Percentiles rank a stretch among this genome's conserved stretches.
Evolutionary conservation across 495 filamentous ascomycete species (phyloP).

Genomic region (Penicillium verhagenii): DNA sequence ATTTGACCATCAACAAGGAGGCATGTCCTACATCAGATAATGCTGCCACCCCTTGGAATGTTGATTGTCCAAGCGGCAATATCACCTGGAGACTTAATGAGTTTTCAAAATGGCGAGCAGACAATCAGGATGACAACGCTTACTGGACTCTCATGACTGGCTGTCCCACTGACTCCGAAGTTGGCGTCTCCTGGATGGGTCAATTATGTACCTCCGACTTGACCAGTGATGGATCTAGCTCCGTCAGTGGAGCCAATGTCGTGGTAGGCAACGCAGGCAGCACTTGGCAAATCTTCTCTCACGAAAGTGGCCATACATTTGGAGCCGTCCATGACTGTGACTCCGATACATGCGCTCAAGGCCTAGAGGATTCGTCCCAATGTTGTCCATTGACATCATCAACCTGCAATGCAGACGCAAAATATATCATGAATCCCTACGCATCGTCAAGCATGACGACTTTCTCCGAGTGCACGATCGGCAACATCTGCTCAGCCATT

Average conservation of each 20-base stretch:
- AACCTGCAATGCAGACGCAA: constrained; percentile 70
- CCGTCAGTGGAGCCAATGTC: constrained; percentile 83
- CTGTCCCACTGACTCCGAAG: constrained; percentile 81
- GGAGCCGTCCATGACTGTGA: constrained; percentile 95
- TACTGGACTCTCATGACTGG: constrained; percentile 92
- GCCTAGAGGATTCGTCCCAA: constrained; percentile 64
- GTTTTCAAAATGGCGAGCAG: constrained; percentile 86
- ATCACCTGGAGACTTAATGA: constrained; percentile 81
- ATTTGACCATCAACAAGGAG: constrained; percentile 70
- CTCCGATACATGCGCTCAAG: constrained; percentile 58
- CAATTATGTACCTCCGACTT: constrained; percentile 73
- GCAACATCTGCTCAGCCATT: constrained; percentile 94
- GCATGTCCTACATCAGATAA: constrained; percentile 66
- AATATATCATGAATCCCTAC: constrained; percentile 95
- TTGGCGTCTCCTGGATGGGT: constrained; percentile 91
- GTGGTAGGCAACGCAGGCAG: constrained; percentile 73
- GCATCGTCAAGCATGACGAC: constrained; percentile 65
- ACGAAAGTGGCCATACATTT: constrained; percentile 94
- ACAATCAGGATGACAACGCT: constrained; percentile 71
- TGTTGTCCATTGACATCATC: constrained; percentile 78
- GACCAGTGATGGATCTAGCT: constrained; percentile 49
- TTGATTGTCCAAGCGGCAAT: constrained; percentile 59
- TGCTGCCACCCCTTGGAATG: constrained; percentile 74
- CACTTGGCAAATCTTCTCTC: constrained; percentile 96
- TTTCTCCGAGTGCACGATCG: constrained; percentile 87